Evolutionary conservation across 345 rosid species (phyloP).

Genomic region (Salix viminalis): DNA sequence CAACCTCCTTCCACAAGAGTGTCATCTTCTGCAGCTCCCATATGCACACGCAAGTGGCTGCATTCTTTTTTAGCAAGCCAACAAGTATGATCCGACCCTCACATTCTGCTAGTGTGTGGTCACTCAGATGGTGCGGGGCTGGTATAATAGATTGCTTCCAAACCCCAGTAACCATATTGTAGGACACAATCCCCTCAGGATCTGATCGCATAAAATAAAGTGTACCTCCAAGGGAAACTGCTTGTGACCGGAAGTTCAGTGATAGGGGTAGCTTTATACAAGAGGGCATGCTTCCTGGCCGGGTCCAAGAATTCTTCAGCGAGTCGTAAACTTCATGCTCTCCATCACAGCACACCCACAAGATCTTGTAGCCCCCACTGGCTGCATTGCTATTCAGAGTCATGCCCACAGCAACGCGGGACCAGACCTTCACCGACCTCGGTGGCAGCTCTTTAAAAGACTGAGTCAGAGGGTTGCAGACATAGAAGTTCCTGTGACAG

Average conservation of each 20-base stretch:
- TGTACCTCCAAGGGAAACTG: conserved; percentile 54
- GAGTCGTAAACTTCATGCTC: conserved; percentile 95
- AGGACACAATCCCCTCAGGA: conserved; percentile 88
- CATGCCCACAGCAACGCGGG: conserved; percentile 92
- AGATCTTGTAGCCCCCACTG: conserved; percentile 64
- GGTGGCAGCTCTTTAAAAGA: conserved; percentile 84
- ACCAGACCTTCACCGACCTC: conserved; percentile 85
- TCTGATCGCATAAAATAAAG: conserved; percentile 90
- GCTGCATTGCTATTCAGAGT: conserved; percentile 53
- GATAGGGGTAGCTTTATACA: conserved; percentile 69
- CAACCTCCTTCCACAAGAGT: conserved; percentile 99
- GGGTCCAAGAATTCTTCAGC: conserved; percentile 57
- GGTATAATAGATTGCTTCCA: conserved; percentile 86
- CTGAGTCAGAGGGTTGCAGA: conserved; percentile 83
- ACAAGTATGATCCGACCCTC: conserved; percentile 82
- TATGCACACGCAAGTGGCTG: conserved; percentile 95
- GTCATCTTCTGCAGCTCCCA: conserved; percentile 99
- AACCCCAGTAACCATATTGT: conserved; percentile 58
- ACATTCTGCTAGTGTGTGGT: conserved; percentile 83
- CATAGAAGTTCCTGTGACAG: conserved; percentile 79
- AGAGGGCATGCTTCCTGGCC: conserved; percentile 71
- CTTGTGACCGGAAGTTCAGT: conserved; percentile 85
- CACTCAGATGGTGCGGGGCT: conserved; percentile 67
- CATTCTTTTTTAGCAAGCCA: conserved; percentile 86
- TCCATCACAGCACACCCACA: conserved; percentile 93